Percentiles rank a stretch among this genome's conserved stretches.
These are phyloP conservation scores for Rhodamnia argentea DNA, from an alignment of 345 rosid genomes.

Conservation along the genomic window DNA sequence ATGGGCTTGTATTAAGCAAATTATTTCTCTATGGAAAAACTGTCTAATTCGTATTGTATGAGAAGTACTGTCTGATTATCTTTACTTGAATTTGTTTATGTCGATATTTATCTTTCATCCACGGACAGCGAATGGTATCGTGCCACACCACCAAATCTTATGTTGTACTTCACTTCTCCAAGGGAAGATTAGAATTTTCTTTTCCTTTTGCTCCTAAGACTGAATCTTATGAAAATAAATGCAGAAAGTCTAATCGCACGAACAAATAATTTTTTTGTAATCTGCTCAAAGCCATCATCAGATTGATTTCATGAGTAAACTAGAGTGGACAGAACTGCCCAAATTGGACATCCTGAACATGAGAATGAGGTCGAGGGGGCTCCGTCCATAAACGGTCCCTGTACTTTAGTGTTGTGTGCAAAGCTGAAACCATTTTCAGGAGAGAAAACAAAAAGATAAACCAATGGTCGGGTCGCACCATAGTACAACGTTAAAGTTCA, in stretches of 20 bases:
- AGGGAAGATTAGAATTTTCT: background rate
- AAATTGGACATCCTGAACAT: background rate
- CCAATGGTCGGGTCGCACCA: background rate
- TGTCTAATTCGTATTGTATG: accelerated
- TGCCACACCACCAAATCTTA: background rate
- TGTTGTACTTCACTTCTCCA: background rate
- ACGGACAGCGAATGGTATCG: background rate
- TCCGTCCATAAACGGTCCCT: background rate
- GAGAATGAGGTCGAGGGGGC: background rate
- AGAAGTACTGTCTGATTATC: background rate
- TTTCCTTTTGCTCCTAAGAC: background rate
- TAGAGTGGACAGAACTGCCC: background rate
- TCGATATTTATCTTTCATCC: background rate
- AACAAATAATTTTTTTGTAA: background rate
- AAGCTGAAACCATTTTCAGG: no score
- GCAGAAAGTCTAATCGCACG: background rate
- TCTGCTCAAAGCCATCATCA: background rate
- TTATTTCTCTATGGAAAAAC: background rate
- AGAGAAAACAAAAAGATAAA: background rate
- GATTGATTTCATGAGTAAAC: background rate
- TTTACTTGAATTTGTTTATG: background rate
- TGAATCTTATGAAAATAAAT: background rate
- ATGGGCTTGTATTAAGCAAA: background rate
- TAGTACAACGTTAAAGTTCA: background rate
- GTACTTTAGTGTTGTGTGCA: no score